Conservation (phyloP, 2,329 filamentous ascomycete species). For the Pyrenophora graminea region DNA sequence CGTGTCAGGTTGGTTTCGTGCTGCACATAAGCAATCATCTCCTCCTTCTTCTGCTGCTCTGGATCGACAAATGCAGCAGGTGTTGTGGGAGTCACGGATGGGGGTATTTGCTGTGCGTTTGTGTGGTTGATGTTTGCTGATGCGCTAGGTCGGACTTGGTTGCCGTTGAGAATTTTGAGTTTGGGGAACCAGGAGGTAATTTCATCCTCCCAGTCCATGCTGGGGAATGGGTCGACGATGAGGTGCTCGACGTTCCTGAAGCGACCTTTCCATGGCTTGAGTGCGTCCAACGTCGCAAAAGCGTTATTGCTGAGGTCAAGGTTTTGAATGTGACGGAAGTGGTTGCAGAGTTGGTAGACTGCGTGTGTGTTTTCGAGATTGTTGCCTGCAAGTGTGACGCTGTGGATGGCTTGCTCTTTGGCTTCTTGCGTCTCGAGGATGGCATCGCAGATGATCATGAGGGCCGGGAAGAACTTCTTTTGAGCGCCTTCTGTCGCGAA, state of each 20-base stretch:
- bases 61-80: conserved; percentile 1
- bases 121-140: conserved; percentile 24
- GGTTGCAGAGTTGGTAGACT: conserved; percentile 75
- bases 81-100: conserved; percentile 23
- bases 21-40: conserved; percentile 72
- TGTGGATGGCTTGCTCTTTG: conserved; percentile 77
- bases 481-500: conserved; percentile 72
- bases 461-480: conserved; percentile 86
- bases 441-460: conserved; percentile 84
- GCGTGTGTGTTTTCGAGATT: conserved; percentile 71
- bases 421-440: conserved; percentile 73
- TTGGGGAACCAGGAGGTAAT: conserved; percentile 82
- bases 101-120: conserved; percentile 7
- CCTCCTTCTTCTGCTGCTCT: conserved; percentile 58
- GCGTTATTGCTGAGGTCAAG: conserved; percentile 87
- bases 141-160: conserved; percentile 72
- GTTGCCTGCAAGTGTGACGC: conserved; percentile 82
- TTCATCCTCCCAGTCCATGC: conserved; percentile 64
- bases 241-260: conserved; percentile 81
- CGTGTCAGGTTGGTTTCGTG: conserved; percentile 79
- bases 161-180: conserved; percentile 75
- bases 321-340: conserved; percentile 83
- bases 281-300: conserved; percentile 67
- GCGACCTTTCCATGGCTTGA: conserved; percentile 78
- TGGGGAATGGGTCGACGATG: conserved; percentile 60